Evolutionary conservation across 331 rosid genomes (phyloP).

Genomic region (Saraca asoca): DNA sequence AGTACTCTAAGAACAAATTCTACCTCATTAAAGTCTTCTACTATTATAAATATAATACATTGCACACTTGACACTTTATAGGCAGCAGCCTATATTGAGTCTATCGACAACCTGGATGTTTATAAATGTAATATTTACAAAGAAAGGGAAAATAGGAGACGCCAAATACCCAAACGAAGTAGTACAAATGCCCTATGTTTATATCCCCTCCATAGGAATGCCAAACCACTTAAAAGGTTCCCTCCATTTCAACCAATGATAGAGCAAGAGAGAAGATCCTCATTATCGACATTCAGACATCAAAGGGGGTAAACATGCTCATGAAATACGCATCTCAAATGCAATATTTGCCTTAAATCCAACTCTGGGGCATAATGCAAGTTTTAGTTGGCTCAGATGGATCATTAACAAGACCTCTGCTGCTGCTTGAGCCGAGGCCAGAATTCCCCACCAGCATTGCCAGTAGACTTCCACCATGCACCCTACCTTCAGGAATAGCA

Average conservation of each 20-base stretch:
- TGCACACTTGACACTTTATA: constrained; percentile 50
- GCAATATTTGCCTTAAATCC: constrained; percentile 57
- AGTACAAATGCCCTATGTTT: constrained; percentile 37
- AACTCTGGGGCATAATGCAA: constrained; percentile 47
- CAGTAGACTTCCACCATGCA: constrained; percentile 90
- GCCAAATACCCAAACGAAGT: constrained; percentile 50
- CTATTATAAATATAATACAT: constrained; percentile 51
- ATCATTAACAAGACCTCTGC: constrained; percentile 31
- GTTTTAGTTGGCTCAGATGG: constrained; percentile 48
- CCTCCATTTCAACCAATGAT: constrained; percentile 44
- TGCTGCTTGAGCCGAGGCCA: constrained; percentile 43
- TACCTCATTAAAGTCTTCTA: constrained; percentile 41
- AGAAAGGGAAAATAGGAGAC: constrained; percentile 24
- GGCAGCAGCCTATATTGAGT: constrained; percentile 53
- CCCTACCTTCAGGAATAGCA: constrained; percentile 77
- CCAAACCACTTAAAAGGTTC: constrained; percentile 36
- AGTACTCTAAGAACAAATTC: neutral
- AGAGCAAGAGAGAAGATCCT: constrained; percentile 22
- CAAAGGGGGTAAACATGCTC: constrained; percentile 44
- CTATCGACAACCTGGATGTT: constrained; percentile 36
- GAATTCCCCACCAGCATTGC: constrained; percentile 57
- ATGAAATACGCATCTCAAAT: constrained; percentile 38
- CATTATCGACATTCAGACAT: constrained; percentile 36
- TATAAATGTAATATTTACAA: constrained; percentile 50
- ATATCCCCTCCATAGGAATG: constrained; percentile 39